Evolutionary conservation across 2,329 filamentous ascomycete genomes (phyloP).

Genomic region (Cucurbitaria berberidis): DNA sequence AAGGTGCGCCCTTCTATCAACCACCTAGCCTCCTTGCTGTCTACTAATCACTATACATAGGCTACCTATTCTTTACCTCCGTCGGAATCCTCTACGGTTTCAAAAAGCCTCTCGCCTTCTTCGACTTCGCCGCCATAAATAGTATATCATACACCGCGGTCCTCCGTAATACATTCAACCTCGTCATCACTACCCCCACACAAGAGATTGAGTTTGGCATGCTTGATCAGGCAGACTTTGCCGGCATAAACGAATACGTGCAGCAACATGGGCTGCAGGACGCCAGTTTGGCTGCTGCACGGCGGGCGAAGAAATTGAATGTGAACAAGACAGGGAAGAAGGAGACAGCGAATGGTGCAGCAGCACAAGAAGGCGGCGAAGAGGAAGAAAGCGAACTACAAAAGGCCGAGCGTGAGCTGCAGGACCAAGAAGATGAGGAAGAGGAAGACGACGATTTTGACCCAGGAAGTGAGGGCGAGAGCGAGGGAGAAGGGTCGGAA

Average conservation of each 20-base stretch:
- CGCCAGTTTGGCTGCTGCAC: slow-evolving; percentile 65
- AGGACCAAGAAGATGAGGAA: slow-evolving; percentile 50
- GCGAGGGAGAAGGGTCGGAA: slow-evolving; percentile 47
- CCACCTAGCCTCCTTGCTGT: background rate
- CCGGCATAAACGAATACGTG: slow-evolving; percentile 67
- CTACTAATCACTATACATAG: slow-evolving; percentile 45
- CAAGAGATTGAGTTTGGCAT: slow-evolving; percentile 69
- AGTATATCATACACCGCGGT: slow-evolving; percentile 69
- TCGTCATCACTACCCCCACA: slow-evolving; percentile 61
- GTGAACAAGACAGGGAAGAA: slow-evolving; percentile 49
- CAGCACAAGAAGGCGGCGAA: slow-evolving; percentile 21
- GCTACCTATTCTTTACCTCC: slow-evolving; percentile 68
- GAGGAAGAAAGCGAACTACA: slow-evolving; percentile 49
- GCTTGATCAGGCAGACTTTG: slow-evolving; percentile 69
- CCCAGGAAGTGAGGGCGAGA: slow-evolving; percentile 50
- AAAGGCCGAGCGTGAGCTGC: slow-evolving; percentile 46
- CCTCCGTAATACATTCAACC: slow-evolving; percentile 69
- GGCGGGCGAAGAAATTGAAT: slow-evolving; percentile 66
- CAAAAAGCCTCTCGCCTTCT: slow-evolving; percentile 69
- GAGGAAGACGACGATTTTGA: slow-evolving; percentile 53
- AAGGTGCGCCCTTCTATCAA: slow-evolving; percentile 57
- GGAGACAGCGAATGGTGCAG: slow-evolving; percentile 19
- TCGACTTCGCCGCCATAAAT: slow-evolving; percentile 64
- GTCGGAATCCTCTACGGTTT: slow-evolving; percentile 68
- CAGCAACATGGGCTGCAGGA: slow-evolving; percentile 67